These are phyloP conservation scores for Hyphodiscus hymeniophilus DNA, from an alignment of 495 filamentous ascomycete species.

Conservation along the genomic window DNA sequence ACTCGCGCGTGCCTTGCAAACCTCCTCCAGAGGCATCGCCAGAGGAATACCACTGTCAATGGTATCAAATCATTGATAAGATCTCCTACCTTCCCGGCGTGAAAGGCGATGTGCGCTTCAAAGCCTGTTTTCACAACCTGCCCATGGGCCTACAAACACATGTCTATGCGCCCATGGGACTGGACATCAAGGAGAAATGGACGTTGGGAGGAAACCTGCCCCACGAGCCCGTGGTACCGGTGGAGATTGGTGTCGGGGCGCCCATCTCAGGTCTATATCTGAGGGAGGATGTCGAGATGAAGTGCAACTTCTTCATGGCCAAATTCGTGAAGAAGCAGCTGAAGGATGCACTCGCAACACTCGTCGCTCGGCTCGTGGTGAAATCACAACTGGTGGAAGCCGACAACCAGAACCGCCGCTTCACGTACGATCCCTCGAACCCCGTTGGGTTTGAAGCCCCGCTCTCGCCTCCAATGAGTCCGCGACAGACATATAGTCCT, in stretches of 20 bases:
- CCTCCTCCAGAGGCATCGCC: conserved; percentile 51
- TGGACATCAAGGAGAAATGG: conserved; percentile 67
- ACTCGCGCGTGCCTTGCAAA: conserved; percentile 50
- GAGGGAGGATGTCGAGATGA: conserved; percentile 68
- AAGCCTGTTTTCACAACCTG: conserved; percentile 64
- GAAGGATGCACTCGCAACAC: conserved; percentile 55
- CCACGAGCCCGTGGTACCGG: conserved; percentile 48
- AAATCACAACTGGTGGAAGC: conserved; percentile 39
- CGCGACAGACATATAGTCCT: not conserved
- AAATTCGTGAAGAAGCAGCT: conserved; percentile 67
- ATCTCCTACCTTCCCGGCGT: conserved; percentile 65
- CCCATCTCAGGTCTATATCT: conserved; percentile 63
- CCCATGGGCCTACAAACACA: conserved; percentile 65
- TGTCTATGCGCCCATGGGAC: conserved; percentile 58
- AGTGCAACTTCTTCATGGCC: conserved; percentile 64
- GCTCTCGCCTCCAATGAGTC: not conserved
- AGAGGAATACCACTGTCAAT: conserved; percentile 60
- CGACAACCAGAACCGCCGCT: conserved; percentile 5
- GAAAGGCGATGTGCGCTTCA: conserved; percentile 61
- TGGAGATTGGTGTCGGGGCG: conserved; percentile 51
- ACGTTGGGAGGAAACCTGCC: conserved; percentile 51
- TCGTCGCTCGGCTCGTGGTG: conserved; percentile 59
- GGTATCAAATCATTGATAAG: conserved; percentile 67
- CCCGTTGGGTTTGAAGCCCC: not conserved
- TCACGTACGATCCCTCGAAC: conserved; percentile 7